phyloP scores from a whole-genome alignment of 768 basidiomycete species.

The Gymnopilus junonius region DNA sequence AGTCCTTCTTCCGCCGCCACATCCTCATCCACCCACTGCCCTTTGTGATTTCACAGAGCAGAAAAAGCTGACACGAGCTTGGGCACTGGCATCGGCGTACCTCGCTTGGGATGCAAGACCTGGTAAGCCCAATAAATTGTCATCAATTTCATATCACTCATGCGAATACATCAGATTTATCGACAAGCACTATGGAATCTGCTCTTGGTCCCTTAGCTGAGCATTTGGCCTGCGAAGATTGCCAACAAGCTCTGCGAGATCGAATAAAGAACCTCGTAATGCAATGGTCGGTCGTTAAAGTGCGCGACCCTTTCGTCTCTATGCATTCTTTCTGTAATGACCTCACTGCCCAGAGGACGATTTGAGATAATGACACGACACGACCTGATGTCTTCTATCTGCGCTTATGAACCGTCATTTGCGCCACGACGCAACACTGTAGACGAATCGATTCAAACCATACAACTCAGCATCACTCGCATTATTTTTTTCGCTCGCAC shows the following conservation, averaged over 20 bases:
- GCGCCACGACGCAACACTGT: background rate
- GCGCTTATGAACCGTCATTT: background rate
- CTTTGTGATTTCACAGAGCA: constrained; percentile 38
- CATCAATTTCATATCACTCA: background rate
- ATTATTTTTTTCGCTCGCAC: constrained; percentile 16
- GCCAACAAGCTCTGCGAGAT: constrained; percentile 25
- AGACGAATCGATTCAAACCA: background rate
- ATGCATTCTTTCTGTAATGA: constrained; percentile 4
- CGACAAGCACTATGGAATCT: constrained; percentile 29
- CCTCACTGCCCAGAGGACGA: constrained; percentile 50
- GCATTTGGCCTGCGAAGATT: constrained; percentile 32
- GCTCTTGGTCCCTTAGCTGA: constrained; percentile 31
- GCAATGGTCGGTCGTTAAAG: constrained; percentile 38
- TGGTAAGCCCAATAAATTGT: constrained; percentile 28
- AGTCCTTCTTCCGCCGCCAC: constrained; percentile 33
- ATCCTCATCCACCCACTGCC: constrained; percentile 31
- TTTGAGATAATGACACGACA: constrained; percentile 43
- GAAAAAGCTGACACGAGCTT: constrained; percentile 39
- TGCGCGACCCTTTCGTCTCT: constrained; percentile 11
- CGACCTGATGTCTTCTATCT: background rate
- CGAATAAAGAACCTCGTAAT: constrained; percentile 32
- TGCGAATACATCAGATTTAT: constrained; percentile 26
- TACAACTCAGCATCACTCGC: constrained; percentile 1
- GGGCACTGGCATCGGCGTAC: constrained; percentile 40
- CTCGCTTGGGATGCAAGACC: constrained; percentile 41